Base-by-base conservation (phyloP, 495 filamentous ascomycete species). In the Aspergillus carlsbadensis region DNA sequence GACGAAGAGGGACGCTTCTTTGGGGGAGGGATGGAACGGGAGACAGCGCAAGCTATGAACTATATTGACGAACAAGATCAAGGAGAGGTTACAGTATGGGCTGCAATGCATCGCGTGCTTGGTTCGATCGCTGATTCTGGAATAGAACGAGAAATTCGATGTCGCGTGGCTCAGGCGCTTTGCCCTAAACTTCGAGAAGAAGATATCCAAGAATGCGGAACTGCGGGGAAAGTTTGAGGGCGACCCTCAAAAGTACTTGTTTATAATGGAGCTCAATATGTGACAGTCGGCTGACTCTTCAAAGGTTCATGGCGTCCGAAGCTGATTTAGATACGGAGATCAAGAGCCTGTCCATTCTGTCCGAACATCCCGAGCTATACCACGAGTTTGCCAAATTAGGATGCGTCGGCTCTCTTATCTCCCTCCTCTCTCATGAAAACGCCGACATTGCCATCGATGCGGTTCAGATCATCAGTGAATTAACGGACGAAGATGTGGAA, bases 1-100 rank as follows among this genome's bases (percentile, higher is more conserved):
- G 93, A 96, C 65, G 89, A 95, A 51, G 94, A 92, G 55, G 92
- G 93, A 0, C 84, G 94, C 45, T 99, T 99, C 77, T 98, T 96
- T 64, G 94, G 93, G 40, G 90, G 91, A 52, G 94, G 94, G 40
- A 86, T 98, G 60, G 89, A 88, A 24, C 81, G 83, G 29, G 81
- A 87, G 53, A 91, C 94, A 54, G 85, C 83, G 3, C 84, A 93
- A 55, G 90, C 92, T n/a, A 82, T 99, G 66, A 87, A 98, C 67
- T 97, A 87, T 68, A 85, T 99, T 41, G 89, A 94, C 49, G 78
- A 82, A 43, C 77, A 83, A 39, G 87, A 91, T 10, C 79, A 82
- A 35, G 83, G 83, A 14, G 80, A 82, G 18, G 68, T 76, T 54
- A 71, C 64, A 55, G 76, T 72, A 74, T 60, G 70, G 29, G n/a